Conservation (phyloP, 352 stramenopile genomes). For the Globisporangium polare region DNA sequence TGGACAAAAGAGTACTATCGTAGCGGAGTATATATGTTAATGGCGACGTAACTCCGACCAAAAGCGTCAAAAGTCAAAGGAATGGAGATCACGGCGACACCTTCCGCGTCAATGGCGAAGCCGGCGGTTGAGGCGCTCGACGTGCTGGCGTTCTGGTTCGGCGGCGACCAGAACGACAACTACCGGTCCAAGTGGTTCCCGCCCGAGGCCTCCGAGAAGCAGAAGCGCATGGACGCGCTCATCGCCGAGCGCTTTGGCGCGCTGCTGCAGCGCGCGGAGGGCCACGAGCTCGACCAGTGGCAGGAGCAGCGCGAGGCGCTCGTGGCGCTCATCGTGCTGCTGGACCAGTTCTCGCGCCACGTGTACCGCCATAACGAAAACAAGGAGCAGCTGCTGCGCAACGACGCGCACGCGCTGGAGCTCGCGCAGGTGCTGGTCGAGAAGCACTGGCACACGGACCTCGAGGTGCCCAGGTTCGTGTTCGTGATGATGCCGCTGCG, state of each 20-base stretch:
- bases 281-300: slow-evolving; percentile 47
- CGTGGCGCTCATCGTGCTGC: slow-evolving; percentile 77
- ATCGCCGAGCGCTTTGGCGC: slow-evolving; percentile 16
- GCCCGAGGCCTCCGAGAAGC: slow-evolving; percentile 20
- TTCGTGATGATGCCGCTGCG: slow-evolving; percentile 87
- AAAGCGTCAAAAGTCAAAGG: too few species aligned
- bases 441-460: slow-evolving; percentile 42
- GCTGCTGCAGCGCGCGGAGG: slow-evolving; percentile 15
- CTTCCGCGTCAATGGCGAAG: neutral
- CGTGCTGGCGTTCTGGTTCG: slow-evolving; percentile 29
- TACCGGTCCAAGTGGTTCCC: slow-evolving; percentile 34
- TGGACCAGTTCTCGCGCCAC: slow-evolving; percentile 88
- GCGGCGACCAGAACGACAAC: slow-evolving; percentile 21
- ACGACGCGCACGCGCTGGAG: slow-evolving; percentile 45
- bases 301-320: slow-evolving; percentile 28
- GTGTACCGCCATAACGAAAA: slow-evolving; percentile 44
- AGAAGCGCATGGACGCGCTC: slow-evolving; percentile 18
- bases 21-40: too few species aligned
- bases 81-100: neutral
- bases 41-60: too few species aligned
- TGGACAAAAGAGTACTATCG: too few species aligned
- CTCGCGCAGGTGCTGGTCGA: slow-evolving; percentile 47
- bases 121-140: slow-evolving; percentile 3
- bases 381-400: slow-evolving; percentile 23
- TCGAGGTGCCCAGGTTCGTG: slow-evolving; percentile 57